These are phyloP conservation scores for Dalechampia spathulata DNA, from an alignment of 441 rosid species.

Conservation along the genomic window DNA sequence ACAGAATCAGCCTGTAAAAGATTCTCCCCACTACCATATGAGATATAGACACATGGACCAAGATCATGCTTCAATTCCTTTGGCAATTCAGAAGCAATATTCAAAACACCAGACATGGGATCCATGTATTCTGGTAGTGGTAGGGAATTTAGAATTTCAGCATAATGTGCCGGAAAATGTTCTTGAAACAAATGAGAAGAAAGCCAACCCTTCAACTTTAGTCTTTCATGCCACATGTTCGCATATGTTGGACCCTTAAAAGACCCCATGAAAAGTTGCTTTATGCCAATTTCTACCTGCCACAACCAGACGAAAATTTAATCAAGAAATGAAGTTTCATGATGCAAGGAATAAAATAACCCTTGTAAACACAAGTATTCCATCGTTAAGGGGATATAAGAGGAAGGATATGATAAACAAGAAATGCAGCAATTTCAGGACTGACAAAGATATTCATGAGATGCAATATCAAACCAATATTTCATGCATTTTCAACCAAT, in stretches of 20 bases:
- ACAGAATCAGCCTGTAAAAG: constrained; percentile 44
- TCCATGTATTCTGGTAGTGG: constrained; percentile 91
- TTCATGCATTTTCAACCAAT: neutral
- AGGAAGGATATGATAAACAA: neutral
- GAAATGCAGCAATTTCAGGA: neutral
- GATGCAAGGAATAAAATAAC: too few species aligned
- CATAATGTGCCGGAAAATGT: constrained; percentile 76
- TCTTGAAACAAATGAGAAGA: constrained; percentile 70
- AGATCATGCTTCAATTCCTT: constrained; percentile 48
- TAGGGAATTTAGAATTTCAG: constrained; percentile 55
- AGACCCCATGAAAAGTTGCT: constrained; percentile 68
- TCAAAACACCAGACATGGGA: constrained; percentile 59
- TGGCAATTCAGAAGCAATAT: constrained; percentile 63
- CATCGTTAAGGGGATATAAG: too few species aligned
- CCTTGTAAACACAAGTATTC: too few species aligned
- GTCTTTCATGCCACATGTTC: constrained; percentile 59
- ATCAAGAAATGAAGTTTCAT: neutral
- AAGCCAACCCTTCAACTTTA: constrained; percentile 91
- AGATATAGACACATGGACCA: constrained; percentile 79
- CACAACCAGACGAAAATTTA: constrained; percentile 10
- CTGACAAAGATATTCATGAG: neutral
- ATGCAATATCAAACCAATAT: neutral
- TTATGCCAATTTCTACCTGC: constrained; percentile 85
- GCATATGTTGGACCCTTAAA: constrained; percentile 52
- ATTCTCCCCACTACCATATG: constrained; percentile 70